These are phyloP conservation scores for Cordyceps militaris DNA, from an alignment of 2,329 filamentous ascomycete species.

Conservation along the genomic window DNA sequence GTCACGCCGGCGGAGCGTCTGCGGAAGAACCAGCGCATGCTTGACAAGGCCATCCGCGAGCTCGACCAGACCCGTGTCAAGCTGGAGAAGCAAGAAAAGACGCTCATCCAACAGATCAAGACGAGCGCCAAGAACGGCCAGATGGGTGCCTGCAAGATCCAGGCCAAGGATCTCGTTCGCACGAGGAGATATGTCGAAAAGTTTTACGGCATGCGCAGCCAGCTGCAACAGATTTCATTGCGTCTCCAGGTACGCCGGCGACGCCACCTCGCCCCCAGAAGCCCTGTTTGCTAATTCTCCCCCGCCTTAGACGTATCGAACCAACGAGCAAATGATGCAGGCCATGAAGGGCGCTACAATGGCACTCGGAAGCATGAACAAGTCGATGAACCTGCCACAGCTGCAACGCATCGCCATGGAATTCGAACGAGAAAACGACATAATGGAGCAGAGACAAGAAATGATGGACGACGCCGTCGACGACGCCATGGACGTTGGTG, in stretches of 20 bases:
- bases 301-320: conserved; percentile 71
- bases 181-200: conserved; percentile 94
- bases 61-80: conserved; percentile 92
- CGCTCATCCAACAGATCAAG: conserved; percentile 91
- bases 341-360: conserved; percentile 97
- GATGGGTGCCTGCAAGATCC: conserved; percentile 97
- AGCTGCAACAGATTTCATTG: conserved; percentile 90
- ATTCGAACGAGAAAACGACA: conserved; percentile 96
- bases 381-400: conserved; percentile 92
- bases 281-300: conserved; percentile 1
- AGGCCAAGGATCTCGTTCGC: conserved; percentile 92
- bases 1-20: conserved; percentile 92
- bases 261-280: background rate
- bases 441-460: conserved; percentile 98
- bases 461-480: conserved; percentile 99
- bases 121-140: conserved; percentile 97
- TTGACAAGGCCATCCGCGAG: conserved; percentile 96
- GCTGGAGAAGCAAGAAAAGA: conserved; percentile 98
- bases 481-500: conserved; percentile 81
- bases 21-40: conserved; percentile 88
- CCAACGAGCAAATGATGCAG: conserved; percentile 99
- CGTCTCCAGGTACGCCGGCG: conserved; percentile 68
- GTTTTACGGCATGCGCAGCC: conserved; percentile 97
- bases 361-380: conserved; percentile 93
- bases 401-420: conserved; percentile 97